These are phyloP conservation scores for Leucocoprinus sp. DNA, from an alignment of 768 basidiomycete genomes.

Conservation along the genomic window DNA sequence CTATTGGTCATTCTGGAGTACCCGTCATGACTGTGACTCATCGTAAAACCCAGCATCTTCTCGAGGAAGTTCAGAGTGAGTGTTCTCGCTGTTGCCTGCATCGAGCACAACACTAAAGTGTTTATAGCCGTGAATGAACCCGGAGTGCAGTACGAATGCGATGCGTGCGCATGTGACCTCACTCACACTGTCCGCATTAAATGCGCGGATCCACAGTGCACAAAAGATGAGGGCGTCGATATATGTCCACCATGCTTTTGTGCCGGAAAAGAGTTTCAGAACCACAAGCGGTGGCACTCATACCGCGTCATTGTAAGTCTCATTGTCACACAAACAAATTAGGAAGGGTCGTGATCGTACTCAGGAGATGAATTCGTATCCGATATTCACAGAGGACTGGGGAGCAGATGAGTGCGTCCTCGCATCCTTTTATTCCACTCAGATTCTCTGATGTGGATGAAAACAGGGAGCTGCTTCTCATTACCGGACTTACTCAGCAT, in stretches of 20 bases:
- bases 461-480: constrained; percentile 73
- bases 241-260: constrained; percentile 92
- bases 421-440: neutral
- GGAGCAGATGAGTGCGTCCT: constrained; percentile 87
- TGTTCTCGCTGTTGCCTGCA: constrained; percentile 15
- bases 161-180: constrained; percentile 77
- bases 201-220: constrained; percentile 77
- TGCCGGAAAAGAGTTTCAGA: constrained; percentile 79
- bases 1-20: neutral
- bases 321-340: constrained; percentile 1
- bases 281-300: constrained; percentile 78
- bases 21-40: constrained; percentile 54
- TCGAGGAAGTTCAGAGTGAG: constrained; percentile 60
- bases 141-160: constrained; percentile 78
- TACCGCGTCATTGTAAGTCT: constrained; percentile 82
- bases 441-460: constrained; percentile 1
- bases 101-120: constrained; percentile 15
- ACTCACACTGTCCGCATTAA: constrained; percentile 97
- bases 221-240: constrained; percentile 69
- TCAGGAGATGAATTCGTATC: constrained; percentile 93
- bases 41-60: constrained; percentile 53
- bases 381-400: constrained; percentile 93
- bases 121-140: constrained; percentile 69
- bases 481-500: constrained; percentile 81
- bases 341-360: constrained; percentile 8